Percentiles rank a stretch among this genome's conserved stretches.
Evolutionary conservation across 805 yeast genomes (phyloP).

Genomic region (Hanseniaspora taiwanica): DNA sequence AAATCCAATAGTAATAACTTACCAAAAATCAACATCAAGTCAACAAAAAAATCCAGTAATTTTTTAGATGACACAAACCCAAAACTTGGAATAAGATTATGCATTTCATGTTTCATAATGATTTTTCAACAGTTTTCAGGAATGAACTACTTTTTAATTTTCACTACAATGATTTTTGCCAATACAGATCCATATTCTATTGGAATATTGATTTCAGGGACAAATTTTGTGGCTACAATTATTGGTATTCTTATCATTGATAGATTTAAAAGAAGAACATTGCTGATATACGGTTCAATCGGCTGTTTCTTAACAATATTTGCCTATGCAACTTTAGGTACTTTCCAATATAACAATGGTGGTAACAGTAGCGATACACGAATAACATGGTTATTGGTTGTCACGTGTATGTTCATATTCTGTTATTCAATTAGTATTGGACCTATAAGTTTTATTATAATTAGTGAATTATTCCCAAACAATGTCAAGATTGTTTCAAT

Average conservation of each 20-base stretch:
- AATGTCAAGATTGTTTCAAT: conserved; percentile 46
- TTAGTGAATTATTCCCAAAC: conserved; percentile 55
- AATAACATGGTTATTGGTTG: conserved; percentile 46
- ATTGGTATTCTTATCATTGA: conserved; percentile 40
- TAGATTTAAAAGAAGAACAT: conserved; percentile 38
- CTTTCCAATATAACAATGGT: too few relatives aligned
- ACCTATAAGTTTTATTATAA: conserved; percentile 51
- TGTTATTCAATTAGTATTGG: conserved; percentile 67
- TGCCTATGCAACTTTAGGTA: conserved; percentile 48
- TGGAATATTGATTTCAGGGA: conserved; percentile 41
- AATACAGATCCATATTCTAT: conserved; percentile 44
- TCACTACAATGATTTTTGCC: conserved; percentile 46
- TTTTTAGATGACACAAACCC: too few relatives aligned
- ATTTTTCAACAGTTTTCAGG: conserved; percentile 51
- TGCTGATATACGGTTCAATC: conserved; percentile 37
- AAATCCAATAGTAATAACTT: too few relatives aligned
- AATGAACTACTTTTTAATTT: conserved; percentile 52
- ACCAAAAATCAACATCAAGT: too few relatives aligned
- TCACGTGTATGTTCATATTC: conserved; percentile 49
- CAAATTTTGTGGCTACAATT: conserved; percentile 43
- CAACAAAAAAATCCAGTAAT: too few relatives aligned
- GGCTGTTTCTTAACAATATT: conserved; percentile 45
- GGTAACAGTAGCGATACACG: not conserved
- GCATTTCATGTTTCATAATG: conserved; percentile 47
- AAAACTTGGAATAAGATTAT: conserved; percentile 29